Conservation (phyloP, 805 yeast species). For the Isabelozyma gotoi region DNA sequence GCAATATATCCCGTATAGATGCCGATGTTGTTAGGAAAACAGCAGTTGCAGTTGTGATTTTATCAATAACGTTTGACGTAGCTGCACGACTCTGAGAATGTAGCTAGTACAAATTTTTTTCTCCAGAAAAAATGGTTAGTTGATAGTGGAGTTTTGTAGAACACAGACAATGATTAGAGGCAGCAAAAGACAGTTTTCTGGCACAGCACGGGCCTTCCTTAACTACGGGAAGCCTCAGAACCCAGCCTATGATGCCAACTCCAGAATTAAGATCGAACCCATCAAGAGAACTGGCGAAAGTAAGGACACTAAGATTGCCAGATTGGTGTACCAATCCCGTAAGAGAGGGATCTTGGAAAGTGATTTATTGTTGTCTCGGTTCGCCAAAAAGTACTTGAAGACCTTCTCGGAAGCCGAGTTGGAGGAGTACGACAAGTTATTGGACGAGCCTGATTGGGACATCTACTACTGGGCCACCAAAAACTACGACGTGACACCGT, state of each 20-base stretch:
- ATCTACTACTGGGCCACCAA: slow-evolving; percentile 96
- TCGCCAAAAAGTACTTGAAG: slow-evolving; percentile 73
- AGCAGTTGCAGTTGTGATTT: too few relatives aligned
- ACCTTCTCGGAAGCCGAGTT: slow-evolving; percentile 62
- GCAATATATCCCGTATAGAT: too few relatives aligned
- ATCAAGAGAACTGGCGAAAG: slow-evolving; percentile 73
- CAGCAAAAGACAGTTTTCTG: neutral
- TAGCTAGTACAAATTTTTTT: too few relatives aligned
- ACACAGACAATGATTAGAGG: neutral
- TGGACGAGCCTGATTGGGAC: slow-evolving; percentile 99
- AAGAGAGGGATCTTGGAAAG: slow-evolving; percentile 95
- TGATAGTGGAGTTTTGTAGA: too few relatives aligned
- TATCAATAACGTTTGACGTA: too few relatives aligned
- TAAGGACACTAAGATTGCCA: slow-evolving; percentile 74
- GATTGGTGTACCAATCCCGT: slow-evolving; percentile 86
- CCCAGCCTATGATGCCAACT: slow-evolving; percentile 24
- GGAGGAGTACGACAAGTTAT: slow-evolving; percentile 78
- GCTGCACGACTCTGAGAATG: too few relatives aligned
- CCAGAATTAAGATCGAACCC: slow-evolving; percentile 67
- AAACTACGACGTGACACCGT: slow-evolving; percentile 75
- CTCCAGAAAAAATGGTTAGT: neutral
- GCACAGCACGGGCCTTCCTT: slow-evolving; percentile 9
- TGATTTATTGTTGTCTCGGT: slow-evolving; percentile 79
- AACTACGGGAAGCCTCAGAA: slow-evolving; percentile 45
- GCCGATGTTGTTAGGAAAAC: too few relatives aligned